A percentile compares a stretch with the other conserved stretches of the same genome.
Evolutionary conservation across 129 eudicot genomes (phyloP).

Genomic region (Sambucus nigra): DNA sequence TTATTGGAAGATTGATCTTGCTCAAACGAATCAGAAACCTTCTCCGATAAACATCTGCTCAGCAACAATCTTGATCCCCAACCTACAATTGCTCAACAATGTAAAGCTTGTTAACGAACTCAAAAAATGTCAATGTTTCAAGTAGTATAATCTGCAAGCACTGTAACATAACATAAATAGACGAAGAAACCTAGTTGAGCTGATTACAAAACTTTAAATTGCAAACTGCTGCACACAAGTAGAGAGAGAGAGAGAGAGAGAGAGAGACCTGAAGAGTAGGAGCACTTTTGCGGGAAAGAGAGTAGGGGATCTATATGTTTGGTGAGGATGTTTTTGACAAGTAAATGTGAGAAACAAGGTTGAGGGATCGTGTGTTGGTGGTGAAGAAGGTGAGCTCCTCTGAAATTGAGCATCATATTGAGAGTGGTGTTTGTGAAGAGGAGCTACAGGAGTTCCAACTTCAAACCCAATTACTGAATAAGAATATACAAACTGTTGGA

Average conservation of each 20-base stretch:
- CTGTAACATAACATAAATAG: too few relatives aligned
- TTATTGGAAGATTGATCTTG: slow-evolving; percentile 15
- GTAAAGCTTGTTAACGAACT: too few relatives aligned
- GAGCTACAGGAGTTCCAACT: background rate
- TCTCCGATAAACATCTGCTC: slow-evolving; percentile 28
- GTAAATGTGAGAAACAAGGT: background rate
- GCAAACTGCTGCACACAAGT: slow-evolving; percentile 17
- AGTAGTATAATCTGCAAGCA: too few relatives aligned
- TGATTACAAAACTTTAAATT: slow-evolving; percentile 8
- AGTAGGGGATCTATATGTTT: background rate
- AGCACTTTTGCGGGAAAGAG: slow-evolving; percentile 13
- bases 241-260: too few relatives aligned
- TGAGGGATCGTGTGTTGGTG: slow-evolving; percentile 6
- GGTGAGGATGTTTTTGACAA: background rate
- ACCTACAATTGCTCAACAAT: slow-evolving; percentile 19
- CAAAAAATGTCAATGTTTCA: too few relatives aligned
- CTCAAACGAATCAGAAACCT: slow-evolving; percentile 18
- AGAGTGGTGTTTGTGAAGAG: background rate
- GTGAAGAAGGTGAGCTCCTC: slow-evolving; percentile 12
- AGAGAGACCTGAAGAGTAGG: slow-evolving; percentile 16
- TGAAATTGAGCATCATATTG: background rate
- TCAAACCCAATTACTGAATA: too few relatives aligned
- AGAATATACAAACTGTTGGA: too few relatives aligned
- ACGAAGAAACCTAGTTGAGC: slow-evolving; percentile 2
- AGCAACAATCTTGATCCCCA: slow-evolving; percentile 23